phyloP scores from a whole-genome alignment of 2,329 filamentous ascomycete species.

The Huntiella moniliformis region DNA sequence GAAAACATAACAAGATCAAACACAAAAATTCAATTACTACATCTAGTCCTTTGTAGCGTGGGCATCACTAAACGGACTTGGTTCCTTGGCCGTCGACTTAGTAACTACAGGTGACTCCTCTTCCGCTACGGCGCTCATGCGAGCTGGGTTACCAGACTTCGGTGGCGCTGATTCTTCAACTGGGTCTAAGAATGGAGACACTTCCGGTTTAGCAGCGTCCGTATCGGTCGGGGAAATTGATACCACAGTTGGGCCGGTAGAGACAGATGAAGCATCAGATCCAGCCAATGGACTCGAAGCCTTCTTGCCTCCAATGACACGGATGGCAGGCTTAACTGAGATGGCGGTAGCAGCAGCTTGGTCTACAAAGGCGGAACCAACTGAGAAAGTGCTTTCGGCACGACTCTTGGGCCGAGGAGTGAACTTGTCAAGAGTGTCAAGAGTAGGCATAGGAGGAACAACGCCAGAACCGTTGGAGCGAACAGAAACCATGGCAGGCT shows the following conservation, averaged over 20 bases:
- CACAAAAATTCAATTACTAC: neutral
- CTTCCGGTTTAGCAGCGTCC: conserved; percentile 14
- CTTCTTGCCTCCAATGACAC: conserved; percentile 33
- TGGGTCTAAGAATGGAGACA: conserved; percentile 40
- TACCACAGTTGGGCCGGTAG: neutral
- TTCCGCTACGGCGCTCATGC: conserved; percentile 36
- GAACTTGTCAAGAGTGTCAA: conserved; percentile 44
- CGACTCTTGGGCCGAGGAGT: conserved; percentile 32
- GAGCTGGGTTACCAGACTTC: conserved; percentile 22
- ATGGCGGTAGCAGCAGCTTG: conserved; percentile 39
- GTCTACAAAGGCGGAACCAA: conserved; percentile 50
- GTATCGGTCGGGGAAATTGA: neutral
- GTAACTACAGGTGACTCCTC: conserved; percentile 24
- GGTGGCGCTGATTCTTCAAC: conserved; percentile 18
- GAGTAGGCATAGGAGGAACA: conserved; percentile 53
- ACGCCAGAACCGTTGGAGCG: conserved; percentile 43
- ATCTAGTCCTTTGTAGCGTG: conserved; percentile 33
- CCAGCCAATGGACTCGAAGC: neutral
- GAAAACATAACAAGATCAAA: conserved; percentile 2
- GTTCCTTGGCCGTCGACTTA: conserved; percentile 17
- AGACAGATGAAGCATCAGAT: neutral
- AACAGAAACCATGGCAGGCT: conserved; percentile 84
- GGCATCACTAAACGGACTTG: conserved; percentile 39
- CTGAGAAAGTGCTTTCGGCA: conserved; percentile 39
- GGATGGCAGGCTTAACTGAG: conserved; percentile 38